A percentile compares a stretch with the other conserved stretches of the same genome.
Conservation (phyloP, 352 stramenopile species). For the Saprolegnia diclina region DNA sequence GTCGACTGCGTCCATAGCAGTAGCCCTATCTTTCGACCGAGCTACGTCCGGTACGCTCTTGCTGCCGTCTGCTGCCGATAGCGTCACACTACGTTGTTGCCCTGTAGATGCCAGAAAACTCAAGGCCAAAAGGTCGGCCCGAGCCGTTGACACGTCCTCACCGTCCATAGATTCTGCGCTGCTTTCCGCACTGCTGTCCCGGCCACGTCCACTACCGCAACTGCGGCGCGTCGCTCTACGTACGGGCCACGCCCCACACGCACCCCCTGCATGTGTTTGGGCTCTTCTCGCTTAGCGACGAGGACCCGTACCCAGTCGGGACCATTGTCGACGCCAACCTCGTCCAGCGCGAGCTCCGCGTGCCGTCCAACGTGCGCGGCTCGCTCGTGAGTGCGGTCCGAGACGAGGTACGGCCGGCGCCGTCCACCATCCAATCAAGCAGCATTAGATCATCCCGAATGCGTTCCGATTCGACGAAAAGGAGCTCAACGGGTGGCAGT, state of each 20-base stretch:
- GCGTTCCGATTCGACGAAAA: slow-evolving; percentile 34
- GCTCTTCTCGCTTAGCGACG: neutral
- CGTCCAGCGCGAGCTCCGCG: neutral
- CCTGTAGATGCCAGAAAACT: neutral
- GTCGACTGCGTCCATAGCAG: slow-evolving; percentile 30
- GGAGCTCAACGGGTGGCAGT: slow-evolving; percentile 45
- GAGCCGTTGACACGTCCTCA: neutral
- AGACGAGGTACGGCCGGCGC: neutral
- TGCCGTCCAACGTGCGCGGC: neutral
- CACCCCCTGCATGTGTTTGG: neutral
- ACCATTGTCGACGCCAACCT: neutral
- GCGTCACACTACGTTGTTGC: neutral
- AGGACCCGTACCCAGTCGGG: neutral
- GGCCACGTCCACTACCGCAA: slow-evolving; percentile 43
- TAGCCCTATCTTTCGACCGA: slow-evolving; percentile 28
- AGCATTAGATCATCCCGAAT: neutral
- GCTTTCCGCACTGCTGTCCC: slow-evolving; percentile 55
- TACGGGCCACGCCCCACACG: slow-evolving; percentile 8
- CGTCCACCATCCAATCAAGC: neutral
- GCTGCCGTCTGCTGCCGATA: neutral
- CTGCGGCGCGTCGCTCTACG: slow-evolving; percentile 40
- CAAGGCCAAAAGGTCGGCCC: slow-evolving; percentile 35
- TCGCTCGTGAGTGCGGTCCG: neutral
- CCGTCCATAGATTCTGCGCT: slow-evolving; percentile 40
- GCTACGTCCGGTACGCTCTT: slow-evolving; percentile 30